Evolutionary conservation across 768 basidiomycete genomes (phyloP).

Genomic region (Porphyrellus cyaneotinctus): DNA sequence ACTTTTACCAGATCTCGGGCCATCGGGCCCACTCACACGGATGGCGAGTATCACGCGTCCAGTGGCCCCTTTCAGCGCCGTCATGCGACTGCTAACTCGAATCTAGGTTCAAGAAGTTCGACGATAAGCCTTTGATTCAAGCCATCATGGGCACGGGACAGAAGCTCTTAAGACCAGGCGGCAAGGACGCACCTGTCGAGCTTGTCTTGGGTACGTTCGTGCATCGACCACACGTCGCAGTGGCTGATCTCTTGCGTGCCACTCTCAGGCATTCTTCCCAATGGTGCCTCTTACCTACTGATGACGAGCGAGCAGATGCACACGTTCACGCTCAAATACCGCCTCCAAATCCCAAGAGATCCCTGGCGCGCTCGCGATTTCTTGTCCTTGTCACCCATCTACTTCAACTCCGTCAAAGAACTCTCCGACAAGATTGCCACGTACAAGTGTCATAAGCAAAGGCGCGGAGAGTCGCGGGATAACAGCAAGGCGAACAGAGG

Average conservation of each 20-base stretch:
- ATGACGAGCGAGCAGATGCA: constrained; percentile 34
- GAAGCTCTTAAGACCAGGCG: constrained; percentile 28
- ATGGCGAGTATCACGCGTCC: constrained; percentile 13
- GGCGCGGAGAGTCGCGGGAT: constrained; percentile 21
- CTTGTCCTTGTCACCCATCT: constrained; percentile 47
- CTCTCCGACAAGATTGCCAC: constrained; percentile 37
- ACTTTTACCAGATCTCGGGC: constrained; percentile 30
- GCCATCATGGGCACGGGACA: constrained; percentile 20
- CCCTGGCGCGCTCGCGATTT: constrained; percentile 28
- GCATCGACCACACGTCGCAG: not conserved
- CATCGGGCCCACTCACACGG: constrained; percentile 27
- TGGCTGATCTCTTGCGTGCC: not conserved
- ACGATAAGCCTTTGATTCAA: constrained; percentile 34
- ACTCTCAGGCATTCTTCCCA: constrained; percentile 38
- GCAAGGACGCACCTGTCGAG: constrained; percentile 32
- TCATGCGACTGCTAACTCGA: not conserved
- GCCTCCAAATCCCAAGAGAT: constrained; percentile 10
- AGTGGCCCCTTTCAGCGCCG: not conserved
- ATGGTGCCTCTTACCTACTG: constrained; percentile 44
- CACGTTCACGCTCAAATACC: constrained; percentile 19
- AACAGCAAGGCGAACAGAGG: constrained; percentile 43
- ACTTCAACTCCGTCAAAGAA: constrained; percentile 32
- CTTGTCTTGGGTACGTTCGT: constrained; percentile 39
- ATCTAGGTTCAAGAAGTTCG: constrained; percentile 27
- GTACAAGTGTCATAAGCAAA: constrained; percentile 37